Conservation (phyloP, 768 basidiomycete genomes). For the Dioszegia hungarica region DNA sequence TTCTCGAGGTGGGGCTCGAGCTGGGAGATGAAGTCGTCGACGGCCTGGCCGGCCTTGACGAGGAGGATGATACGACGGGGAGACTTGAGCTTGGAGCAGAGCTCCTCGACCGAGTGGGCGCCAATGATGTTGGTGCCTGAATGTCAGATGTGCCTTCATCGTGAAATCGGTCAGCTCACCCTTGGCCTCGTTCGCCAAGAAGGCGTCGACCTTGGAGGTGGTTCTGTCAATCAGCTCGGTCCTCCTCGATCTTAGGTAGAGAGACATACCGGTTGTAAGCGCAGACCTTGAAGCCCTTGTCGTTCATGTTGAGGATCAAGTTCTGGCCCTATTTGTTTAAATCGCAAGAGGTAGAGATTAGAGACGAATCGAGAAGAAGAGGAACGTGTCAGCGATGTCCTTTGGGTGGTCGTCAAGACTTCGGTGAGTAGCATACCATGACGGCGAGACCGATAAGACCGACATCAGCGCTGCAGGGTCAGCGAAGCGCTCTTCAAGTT, state of each 20-base stretch:
- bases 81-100: conserved; percentile 82
- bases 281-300: conserved; percentile 96
- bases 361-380: not conserved
- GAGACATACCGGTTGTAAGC: conserved; percentile 76
- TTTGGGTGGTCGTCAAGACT: conserved; percentile 3
- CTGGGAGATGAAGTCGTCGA: conserved; percentile 88
- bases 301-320: conserved; percentile 97
- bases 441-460: conserved; percentile 98
- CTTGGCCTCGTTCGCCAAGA: conserved; percentile 96
- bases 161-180: conserved; percentile 54
- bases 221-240: conserved; percentile 52
- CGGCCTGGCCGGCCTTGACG: conserved; percentile 94
- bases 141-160: conserved; percentile 1
- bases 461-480: conserved; percentile 73
- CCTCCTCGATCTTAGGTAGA: not conserved
- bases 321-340: conserved; percentile 72
- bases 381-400: conserved; percentile 17
- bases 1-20: conserved; percentile 82
- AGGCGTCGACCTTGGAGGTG: conserved; percentile 87
- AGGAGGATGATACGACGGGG: conserved; percentile 97
- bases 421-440: conserved; percentile 62
- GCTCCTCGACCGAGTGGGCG: conserved; percentile 87
- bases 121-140: conserved; percentile 91
- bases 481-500: too few species aligned
- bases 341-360: not conserved